Evolutionary conservation across 2,329 filamentous ascomycete species (phyloP), one percentile per base, ranked within the genome.

Genomic region (Talaromyces pinophilus): DNA sequence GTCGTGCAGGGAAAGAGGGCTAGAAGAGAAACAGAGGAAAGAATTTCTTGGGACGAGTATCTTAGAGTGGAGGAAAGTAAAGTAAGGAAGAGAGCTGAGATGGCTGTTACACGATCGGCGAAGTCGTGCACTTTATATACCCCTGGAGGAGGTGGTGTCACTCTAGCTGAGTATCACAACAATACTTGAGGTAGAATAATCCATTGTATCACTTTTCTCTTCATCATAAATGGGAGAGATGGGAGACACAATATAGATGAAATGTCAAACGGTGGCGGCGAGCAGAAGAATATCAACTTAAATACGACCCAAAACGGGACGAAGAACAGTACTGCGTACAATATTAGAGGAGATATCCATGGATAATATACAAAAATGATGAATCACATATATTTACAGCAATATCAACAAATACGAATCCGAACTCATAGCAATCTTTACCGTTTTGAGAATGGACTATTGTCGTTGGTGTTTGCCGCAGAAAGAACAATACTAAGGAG

Each of bases 401-500:
- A 38, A 15, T 19, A 48, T 22, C 52, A 28, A n/a, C 22, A 19
- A 30, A 35, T 44, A 13, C 17, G 19, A 30, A 54, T 52, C 30
- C 5, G 30, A 22, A 8, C n/a, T 22, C 54, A 38, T 33, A 33
- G 7, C 30, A 22, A 57, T 57, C 54, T 38, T 40, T 57, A 7
- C 54, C 54, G 11, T 11, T 22, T 35, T 55, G 30, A 52, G 44
- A 22, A 30, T 19, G 25, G 33, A 2, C 7, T 22, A 62, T 40
- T 42, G 22, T 62, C 42, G 30, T 44, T 40, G 61, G 38, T 59
- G 62, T 59, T 46, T 57, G 62, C 50, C 22, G 60, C 6, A 38
- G 50, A 54, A 54, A 52, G 61, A 63, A 63, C 61, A 63, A 63
- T 63, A 63, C 33, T 33, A 54, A 62, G 48, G 30, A 35, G 28